Evolutionary conservation across 1,139 yeast genomes (phyloP).

Genomic region (Geotrichum phurueaensis): DNA sequence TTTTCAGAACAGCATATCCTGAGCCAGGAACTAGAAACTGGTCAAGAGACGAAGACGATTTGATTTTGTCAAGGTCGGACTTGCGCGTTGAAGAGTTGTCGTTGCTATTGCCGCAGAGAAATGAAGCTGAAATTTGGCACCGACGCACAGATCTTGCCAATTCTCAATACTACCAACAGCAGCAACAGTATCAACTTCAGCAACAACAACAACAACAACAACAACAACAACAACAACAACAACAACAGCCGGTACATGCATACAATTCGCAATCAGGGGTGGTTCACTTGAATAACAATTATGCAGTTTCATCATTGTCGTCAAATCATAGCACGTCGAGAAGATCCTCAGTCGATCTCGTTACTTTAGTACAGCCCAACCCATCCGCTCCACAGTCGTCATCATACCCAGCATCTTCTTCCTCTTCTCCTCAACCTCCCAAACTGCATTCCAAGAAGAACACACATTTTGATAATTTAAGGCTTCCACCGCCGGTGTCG

Average conservation of each 20-base stretch:
- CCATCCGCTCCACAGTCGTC: slow-evolving; percentile 7
- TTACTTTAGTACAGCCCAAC: not conserved
- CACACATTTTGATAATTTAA: slow-evolving; percentile 14
- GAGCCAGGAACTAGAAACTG: slow-evolving; percentile 23
- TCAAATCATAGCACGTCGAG: not conserved
- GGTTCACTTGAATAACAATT: not conserved
- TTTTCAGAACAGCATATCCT: slow-evolving; percentile 7
- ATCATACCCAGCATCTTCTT: slow-evolving; percentile 2
- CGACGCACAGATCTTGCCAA: slow-evolving; percentile 11
- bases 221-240: slow-evolving; percentile 3
- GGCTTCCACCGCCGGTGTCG: slow-evolving; percentile 15
- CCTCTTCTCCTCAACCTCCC: slow-evolving; percentile 1
- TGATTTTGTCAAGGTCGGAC: slow-evolving; percentile 55
- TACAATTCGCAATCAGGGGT: not conserved
- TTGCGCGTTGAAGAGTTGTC: slow-evolving; percentile 69
- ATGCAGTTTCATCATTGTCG: not conserved
- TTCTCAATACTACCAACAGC: not conserved
- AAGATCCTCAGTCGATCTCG: not conserved
- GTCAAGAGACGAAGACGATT: slow-evolving; percentile 67
- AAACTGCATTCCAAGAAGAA: slow-evolving; percentile 2
- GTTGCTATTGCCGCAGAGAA: slow-evolving; percentile 60
- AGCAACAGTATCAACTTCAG: slow-evolving; percentile 4
- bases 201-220: slow-evolving; percentile 2
- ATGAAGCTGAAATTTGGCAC: slow-evolving; percentile 17
- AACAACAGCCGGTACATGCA: slow-evolving; percentile 2